Evolutionary conservation across 2,329 filamentous ascomycete genomes (phyloP), one percentile per base, ranked within the genome.

Genomic region (Ambrosiella cleistominuta): DNA sequence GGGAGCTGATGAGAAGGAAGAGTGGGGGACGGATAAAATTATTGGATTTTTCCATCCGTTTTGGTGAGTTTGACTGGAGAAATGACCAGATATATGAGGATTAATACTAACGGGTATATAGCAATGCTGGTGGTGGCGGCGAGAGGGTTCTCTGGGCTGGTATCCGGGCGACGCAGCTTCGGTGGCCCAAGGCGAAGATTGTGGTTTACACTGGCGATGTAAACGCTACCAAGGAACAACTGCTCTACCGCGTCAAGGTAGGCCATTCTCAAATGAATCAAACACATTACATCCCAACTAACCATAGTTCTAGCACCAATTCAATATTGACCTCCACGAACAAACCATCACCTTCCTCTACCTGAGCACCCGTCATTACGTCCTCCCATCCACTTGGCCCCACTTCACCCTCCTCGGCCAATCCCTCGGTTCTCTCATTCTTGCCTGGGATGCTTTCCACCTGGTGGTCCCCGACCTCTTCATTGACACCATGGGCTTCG

Each of bases 21-120:
- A 85, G 51, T 96, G 87, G 86, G 59, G 59, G n/a, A 76, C 83
- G 62, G 90, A 90, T 38, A 61, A 58, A 19, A 82, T 96, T 57
- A 81, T 97, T 62, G 93, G 88, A 52, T 97, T 98, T 76, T 95
- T 98, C 68, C 93, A 98, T 69, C 93, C 93, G 1, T 98, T 96
- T 69, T 97, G 93, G 87, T 91, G 74, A 62, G 77, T 66, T 39
- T 6, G 37, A 42, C 13, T 39, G 7, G 51, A 19, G 11, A 37
- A 59, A 27, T 56, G 51, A 7, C 19, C 2, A 45, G 49, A 4
- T 36, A 3, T 54, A 8, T 27, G 27, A 15, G 40, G 19, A 17
- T 56, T 15, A 2, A 17, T 35, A 42, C 49, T 50, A 53, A 58
- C 15, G 7, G 9, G 7, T 39, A 15, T 27, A 50, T 61, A 93